Evolutionary conservation across 2,329 filamentous ascomycete genomes (phyloP).

Genomic region (Sporothrix pallida): DNA sequence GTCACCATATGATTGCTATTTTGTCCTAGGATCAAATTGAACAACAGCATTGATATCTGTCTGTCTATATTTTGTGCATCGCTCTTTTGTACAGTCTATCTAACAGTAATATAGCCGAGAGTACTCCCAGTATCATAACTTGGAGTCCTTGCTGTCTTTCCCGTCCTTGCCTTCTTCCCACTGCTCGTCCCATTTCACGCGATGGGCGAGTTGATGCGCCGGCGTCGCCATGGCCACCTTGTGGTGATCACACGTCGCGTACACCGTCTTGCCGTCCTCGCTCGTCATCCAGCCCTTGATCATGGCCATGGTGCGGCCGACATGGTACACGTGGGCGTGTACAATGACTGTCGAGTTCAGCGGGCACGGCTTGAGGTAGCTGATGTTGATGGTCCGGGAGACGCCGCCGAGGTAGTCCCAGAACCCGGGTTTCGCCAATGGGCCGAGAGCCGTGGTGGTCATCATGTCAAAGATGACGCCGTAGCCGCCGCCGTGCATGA

Average conservation of each 20-base stretch:
- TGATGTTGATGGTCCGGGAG: conserved; percentile 56
- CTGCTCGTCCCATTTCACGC: conserved; percentile 52
- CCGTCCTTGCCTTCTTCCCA: conserved; percentile 42
- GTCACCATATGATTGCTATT: background rate
- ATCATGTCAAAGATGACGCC: conserved; percentile 62
- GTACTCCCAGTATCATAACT: background rate
- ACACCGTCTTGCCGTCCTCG: conserved; percentile 53
- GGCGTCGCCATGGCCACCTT: conserved; percentile 54
- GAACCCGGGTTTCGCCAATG: conserved; percentile 53
- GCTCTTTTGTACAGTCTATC: conserved; percentile 6
- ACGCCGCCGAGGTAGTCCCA: conserved; percentile 59
- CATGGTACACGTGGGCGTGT: conserved; percentile 51
- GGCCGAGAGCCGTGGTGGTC: conserved; percentile 56
- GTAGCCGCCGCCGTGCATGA: conserved; percentile 60
- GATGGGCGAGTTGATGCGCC: conserved; percentile 48
- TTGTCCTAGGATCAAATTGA: background rate
- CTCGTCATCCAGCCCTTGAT: conserved; percentile 57
- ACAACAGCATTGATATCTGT: background rate
- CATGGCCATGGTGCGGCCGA: conserved; percentile 58
- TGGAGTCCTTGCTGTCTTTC: background rate
- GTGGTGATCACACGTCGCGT: conserved; percentile 59
- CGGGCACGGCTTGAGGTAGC: conserved; percentile 56
- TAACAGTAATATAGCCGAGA: background rate
- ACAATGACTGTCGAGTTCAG: conserved; percentile 49
- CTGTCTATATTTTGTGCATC: background rate